Percentiles rank a stretch among this genome's conserved stretches.
Conservation (phyloP, 139 green algal genomes). For the Yamagishiella unicocca region DNA sequence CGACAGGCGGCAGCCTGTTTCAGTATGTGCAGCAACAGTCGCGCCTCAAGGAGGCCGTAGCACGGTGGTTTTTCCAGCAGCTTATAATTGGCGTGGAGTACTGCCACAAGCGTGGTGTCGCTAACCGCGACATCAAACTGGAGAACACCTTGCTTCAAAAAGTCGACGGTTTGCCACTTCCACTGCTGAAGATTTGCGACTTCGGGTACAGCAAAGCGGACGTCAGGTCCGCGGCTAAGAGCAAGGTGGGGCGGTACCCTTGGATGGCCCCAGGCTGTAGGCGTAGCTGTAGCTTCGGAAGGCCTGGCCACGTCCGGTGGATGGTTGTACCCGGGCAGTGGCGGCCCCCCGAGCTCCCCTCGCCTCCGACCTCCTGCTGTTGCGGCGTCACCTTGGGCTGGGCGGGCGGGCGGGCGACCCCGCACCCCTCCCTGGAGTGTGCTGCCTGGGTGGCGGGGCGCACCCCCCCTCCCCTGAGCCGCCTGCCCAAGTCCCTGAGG, state of each 20-base stretch:
- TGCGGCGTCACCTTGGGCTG: no score
- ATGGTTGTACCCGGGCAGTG: no score
- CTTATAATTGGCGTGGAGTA: constrained; percentile 95
- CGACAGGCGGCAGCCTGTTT: constrained; percentile 93
- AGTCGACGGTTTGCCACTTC: constrained; percentile 75
- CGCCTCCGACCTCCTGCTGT: no score
- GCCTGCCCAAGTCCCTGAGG: no score
- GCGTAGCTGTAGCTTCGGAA: no score
- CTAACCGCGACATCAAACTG: constrained; percentile 91
- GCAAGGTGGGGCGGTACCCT: constrained; percentile 62
- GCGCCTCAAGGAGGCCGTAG: constrained; percentile 90
- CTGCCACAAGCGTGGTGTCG: constrained; percentile 81
- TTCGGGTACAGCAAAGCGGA: constrained; percentile 74
- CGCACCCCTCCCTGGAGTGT: no score
- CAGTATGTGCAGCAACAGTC: constrained; percentile 83
- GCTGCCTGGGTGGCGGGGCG: no score
- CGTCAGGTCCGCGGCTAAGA: constrained; percentile 52
- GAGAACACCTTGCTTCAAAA: constrained; percentile 69
- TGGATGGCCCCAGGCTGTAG: no score
- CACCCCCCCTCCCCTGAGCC: no score
- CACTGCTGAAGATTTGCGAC: constrained; percentile 74
- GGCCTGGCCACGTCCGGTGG: no score
- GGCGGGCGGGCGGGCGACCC: no score
- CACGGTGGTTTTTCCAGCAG: constrained; percentile 99
- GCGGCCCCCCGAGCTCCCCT: no score